Base-by-base conservation (phyloP, 164 flowering plant species). In the Dillenia turbinata region DNA sequence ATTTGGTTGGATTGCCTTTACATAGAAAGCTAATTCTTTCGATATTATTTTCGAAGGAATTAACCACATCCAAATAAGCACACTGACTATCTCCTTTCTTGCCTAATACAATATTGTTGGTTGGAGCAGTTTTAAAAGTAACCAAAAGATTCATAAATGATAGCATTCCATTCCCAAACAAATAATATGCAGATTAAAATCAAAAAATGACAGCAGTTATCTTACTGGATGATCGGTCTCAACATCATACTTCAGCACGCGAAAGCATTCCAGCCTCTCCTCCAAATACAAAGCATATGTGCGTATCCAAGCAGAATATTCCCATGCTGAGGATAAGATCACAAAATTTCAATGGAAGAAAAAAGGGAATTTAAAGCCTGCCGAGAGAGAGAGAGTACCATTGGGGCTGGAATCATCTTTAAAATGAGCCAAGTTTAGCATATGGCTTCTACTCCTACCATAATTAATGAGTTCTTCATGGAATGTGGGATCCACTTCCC, bases 261-360 rank as follows among this genome's bases (percentile, higher is more conserved):
- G 90, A 68, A 85, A 86, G 52, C 96, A 91, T 75, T 94, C 99
- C 68, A 94, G 75, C 70, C 90, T 75, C 80, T 91, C 97, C 83
- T 94, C 99, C 76, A 94, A 76, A 72, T 73, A 94, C 66, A 91
- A 79, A 19, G 99, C 99, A 79, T 94, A 94, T 44, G 85, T 64
- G 50, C 99, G 96, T 11, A 94, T 89, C 97, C 96, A 94, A 11
- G 92, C 86, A 72, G 99, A 94, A 77, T 91, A 94, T 71, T 94
- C 99, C 99, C 99, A 94, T 54, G 99, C 99, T 94, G 78, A 47
- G 56, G 52, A 75, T 43, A 44, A 71, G 15, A 61, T 9, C n/a
- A 50, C 54, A 50, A 63, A 54, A 33, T 33, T 33, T 33, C 40
- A 33, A 33, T 33, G 7, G 40, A 33, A 6, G 0, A 33, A 33